Conservation (phyloP, 139 green algal genomes). For the Coccomyxa sp. region DNA sequence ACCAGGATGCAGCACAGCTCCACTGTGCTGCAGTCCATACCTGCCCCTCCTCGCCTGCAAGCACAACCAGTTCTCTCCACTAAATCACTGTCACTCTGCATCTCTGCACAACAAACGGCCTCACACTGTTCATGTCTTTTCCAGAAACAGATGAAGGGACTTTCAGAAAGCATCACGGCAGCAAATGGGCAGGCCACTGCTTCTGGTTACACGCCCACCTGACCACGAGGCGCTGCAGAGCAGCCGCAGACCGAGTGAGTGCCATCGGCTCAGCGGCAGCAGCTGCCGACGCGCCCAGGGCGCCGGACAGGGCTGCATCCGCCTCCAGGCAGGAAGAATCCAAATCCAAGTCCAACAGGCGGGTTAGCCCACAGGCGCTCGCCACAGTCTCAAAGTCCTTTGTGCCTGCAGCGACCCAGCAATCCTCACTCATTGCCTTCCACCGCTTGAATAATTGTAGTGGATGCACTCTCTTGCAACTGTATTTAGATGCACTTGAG, state of each 20-base stretch:
- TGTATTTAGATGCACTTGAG: no score
- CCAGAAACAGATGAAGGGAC: no score
- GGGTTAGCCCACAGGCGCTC: conserved; percentile 30
- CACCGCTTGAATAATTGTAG: no score
- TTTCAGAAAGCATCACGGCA: neutral
- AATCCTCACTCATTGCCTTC: neutral
- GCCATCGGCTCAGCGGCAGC: neutral
- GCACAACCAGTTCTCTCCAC: no score
- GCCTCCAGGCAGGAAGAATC: neutral
- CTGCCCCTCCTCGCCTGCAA: neutral
- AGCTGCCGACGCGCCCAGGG: neutral
- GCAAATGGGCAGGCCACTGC: neutral
- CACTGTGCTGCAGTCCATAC: neutral
- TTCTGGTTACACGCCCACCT: neutral
- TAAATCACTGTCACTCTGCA: no score
- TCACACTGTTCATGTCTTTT: no score
- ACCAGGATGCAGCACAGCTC: conserved; percentile 33
- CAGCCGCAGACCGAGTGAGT: conserved; percentile 13
- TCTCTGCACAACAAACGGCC: no score
- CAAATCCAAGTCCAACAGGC: conserved; percentile 44
- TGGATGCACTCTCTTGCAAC: no score
- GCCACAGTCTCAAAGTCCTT: conserved; percentile 39
- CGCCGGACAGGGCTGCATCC: neutral
- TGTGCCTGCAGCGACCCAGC: neutral
- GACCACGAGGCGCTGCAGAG: conserved; percentile 22